phyloP scores from a whole-genome alignment of 176 grass and related monocot species.

The Carex scoparia region DNA sequence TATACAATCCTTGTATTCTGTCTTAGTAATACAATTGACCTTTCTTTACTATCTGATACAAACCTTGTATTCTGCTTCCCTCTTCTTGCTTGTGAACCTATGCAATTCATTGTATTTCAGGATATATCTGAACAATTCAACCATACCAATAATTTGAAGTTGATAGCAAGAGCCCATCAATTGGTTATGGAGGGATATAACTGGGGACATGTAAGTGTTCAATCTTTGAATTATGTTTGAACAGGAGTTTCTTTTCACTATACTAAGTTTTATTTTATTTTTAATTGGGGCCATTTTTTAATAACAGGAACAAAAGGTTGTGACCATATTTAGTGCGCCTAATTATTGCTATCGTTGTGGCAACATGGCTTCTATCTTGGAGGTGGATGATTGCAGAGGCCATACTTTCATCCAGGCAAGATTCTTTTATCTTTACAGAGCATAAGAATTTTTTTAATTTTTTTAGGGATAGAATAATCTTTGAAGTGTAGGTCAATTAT shows the following conservation, averaged over 20 bases:
- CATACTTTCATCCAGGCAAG: slow-evolving; percentile 70
- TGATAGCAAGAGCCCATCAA: slow-evolving; percentile 70
- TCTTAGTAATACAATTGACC: not conserved
- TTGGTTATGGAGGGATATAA: slow-evolving; percentile 74
- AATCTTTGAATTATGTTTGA: not conserved
- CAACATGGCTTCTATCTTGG: slow-evolving; percentile 73
- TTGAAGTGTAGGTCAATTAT: not conserved
- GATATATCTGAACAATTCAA: slow-evolving; percentile 78
- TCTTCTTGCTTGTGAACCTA: not conserved
- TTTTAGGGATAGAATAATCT: not conserved
- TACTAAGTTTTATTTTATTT: not conserved
- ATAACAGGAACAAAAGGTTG: slow-evolving; percentile 60
- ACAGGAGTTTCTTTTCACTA: not conserved
- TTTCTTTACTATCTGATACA: not conserved
- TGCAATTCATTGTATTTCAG: slow-evolving; percentile 31
- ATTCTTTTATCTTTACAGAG: slow-evolving; percentile 41
- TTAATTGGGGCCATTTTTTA: not conserved
- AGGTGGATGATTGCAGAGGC: slow-evolving; percentile 65
- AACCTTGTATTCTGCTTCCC: not conserved
- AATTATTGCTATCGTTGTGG: slow-evolving; percentile 69
- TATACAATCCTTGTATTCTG: not conserved
- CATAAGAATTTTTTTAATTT: slow-evolving; percentile 27
- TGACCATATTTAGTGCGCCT: slow-evolving; percentile 68
- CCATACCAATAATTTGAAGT: slow-evolving; percentile 61
- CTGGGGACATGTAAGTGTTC: slow-evolving; percentile 54